Evolutionary conservation across 192 early-diverging fungal species (phyloP).

Genomic region (Tieghemiomyces parasiticus): DNA sequence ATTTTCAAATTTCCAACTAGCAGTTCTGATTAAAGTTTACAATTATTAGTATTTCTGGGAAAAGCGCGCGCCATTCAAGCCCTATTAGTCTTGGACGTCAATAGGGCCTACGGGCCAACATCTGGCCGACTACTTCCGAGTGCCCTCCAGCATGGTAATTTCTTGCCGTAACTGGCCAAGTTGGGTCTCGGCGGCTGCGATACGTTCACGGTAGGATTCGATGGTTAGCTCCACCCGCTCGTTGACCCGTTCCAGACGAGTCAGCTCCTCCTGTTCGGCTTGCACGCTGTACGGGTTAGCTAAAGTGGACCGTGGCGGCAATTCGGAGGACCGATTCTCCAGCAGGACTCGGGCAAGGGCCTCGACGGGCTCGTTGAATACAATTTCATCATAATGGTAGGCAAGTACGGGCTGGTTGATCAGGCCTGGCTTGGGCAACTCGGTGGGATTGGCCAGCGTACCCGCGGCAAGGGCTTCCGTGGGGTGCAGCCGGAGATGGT

Average conservation of each 20-base stretch:
- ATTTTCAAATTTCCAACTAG: too few relatives aligned
- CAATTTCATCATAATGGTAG: constrained; percentile 71
- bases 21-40: too few relatives aligned
- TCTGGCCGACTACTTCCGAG: constrained; percentile 11
- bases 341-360: constrained; percentile 1
- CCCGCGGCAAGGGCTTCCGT: too few relatives aligned
- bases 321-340: constrained; percentile 7
- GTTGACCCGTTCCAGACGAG: constrained; percentile 39
- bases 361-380: constrained; percentile 17
- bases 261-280: constrained; percentile 54
- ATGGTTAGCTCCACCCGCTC: constrained; percentile 39
- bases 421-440: constrained; percentile 20
- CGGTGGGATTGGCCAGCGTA: neutral
- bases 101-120: too few relatives aligned
- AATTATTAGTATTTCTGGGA: too few relatives aligned
- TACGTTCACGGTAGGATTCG: constrained; percentile 29
- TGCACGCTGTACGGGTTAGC: constrained; percentile 23
- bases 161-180: constrained; percentile 28
- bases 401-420: constrained; percentile 52
- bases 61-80: too few relatives aligned
- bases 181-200: constrained; percentile 28
- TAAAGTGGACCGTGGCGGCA: constrained; percentile 15
- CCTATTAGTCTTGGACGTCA: too few relatives aligned
- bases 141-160: constrained; percentile 24
- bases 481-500: constrained; percentile 84